phyloP scores from a whole-genome alignment of 2,329 filamentous ascomycete genomes.

The Plenodomus biglobosus region DNA sequence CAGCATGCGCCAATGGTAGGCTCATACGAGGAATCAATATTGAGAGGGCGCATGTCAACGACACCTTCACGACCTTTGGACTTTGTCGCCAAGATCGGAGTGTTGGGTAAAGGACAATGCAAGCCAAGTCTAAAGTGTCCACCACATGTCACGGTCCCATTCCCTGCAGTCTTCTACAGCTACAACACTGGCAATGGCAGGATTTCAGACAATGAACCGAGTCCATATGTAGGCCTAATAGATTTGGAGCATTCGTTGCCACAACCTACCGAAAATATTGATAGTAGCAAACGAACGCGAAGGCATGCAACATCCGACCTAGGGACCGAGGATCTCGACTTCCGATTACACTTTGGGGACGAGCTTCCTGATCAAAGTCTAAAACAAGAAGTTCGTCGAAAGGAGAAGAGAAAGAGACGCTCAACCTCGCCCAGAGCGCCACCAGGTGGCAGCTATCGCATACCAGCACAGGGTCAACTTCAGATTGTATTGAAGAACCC shows the following conservation, averaged over 20 bases:
- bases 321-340: constrained; percentile 31
- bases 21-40: constrained; percentile 95
- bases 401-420: constrained; percentile 62
- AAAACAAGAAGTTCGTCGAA: constrained; percentile 46
- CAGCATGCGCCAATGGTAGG: constrained; percentile 96
- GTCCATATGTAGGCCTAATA: constrained; percentile 91
- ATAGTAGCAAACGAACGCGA: constrained; percentile 47
- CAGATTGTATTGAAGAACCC: constrained; percentile 98
- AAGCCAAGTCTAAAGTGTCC: constrained; percentile 83
- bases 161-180: constrained; percentile 95
- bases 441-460: constrained; percentile 87
- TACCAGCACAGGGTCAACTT: constrained; percentile 88
- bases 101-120: constrained; percentile 85
- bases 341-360: constrained; percentile 22
- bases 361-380: constrained; percentile 10
- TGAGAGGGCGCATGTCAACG: constrained; percentile 94
- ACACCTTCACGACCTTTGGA: constrained; percentile 89
- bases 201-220: constrained; percentile 80
- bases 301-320: constrained; percentile 31
- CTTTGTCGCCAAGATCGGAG: constrained; percentile 93
- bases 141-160: constrained; percentile 84
- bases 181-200: constrained; percentile 71
- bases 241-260: constrained; percentile 81
- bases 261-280: constrained; percentile 49
- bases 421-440: constrained; percentile 64